These are phyloP conservation scores for Aspergillus quadrilineatus DNA, from an alignment of 2,329 filamentous ascomycete genomes.

Conservation along the genomic window DNA sequence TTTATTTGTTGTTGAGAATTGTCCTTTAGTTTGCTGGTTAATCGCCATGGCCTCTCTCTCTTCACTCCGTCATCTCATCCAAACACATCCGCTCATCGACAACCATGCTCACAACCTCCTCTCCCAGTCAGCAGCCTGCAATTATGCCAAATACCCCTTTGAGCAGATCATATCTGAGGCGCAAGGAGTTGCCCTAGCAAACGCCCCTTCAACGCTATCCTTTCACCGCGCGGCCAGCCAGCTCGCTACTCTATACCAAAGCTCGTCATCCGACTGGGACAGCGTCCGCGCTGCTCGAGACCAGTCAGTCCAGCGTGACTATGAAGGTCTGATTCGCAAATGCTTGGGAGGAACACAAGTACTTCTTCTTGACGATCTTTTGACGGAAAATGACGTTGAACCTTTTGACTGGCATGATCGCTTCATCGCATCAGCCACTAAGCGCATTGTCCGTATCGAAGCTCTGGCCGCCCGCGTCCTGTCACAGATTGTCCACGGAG, in stretches of 20 bases:
- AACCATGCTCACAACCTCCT: conserved; percentile 51
- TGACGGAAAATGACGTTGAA: conserved; percentile 59
- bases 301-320: conserved; percentile 49
- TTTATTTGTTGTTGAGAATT: background rate
- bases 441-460: conserved; percentile 77
- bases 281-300: conserved; percentile 53
- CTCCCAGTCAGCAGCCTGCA: conserved; percentile 29
- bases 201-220: conserved; percentile 62
- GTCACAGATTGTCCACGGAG: conserved; percentile 45
- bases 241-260: conserved; percentile 64
- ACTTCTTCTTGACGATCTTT: conserved; percentile 75
- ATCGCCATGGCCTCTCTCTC: conserved; percentile 28
- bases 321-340: conserved; percentile 58
- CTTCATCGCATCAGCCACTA: conserved; percentile 64
- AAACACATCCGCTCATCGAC: conserved; percentile 46
- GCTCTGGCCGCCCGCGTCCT: conserved; percentile 64
- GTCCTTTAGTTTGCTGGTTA: background rate
- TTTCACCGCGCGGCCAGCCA: conserved; percentile 70
- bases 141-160: conserved; percentile 47
- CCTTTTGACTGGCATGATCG: conserved; percentile 64
- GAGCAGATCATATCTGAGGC: conserved; percentile 72
- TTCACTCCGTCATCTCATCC: conserved; percentile 37
- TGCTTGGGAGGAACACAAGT: conserved; percentile 73
- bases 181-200: conserved; percentile 63
- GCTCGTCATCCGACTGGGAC: conserved; percentile 60